phyloP scores from a whole-genome alignment of 257 asterid species.

The Nemophila menziesii region DNA sequence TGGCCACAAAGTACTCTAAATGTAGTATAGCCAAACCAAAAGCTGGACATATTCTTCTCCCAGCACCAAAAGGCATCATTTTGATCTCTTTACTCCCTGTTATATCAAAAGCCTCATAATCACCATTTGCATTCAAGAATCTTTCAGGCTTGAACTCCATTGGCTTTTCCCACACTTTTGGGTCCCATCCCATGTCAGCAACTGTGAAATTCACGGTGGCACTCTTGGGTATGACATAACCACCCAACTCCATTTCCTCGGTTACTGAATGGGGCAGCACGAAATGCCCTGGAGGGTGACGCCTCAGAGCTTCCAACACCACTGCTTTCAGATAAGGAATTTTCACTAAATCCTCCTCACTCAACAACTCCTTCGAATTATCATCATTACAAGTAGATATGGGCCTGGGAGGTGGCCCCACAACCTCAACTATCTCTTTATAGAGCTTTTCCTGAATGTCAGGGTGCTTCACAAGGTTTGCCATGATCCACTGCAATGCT shows the following conservation, averaged over 20 bases:
- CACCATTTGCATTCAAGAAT: conserved; percentile 16
- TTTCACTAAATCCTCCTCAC: conserved; percentile 42
- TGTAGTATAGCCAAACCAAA: conserved; percentile 43
- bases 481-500: conserved; percentile 60
- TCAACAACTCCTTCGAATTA: not conserved
- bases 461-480: conserved; percentile 52
- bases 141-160: conserved; percentile 69
- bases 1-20: conserved; percentile 60
- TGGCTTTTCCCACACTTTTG: conserved; percentile 54
- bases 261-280: conserved; percentile 47
- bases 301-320: conserved; percentile 48
- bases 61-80: conserved; percentile 82
- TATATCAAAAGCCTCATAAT: conserved; percentile 29
- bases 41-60: conserved; percentile 58
- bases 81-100: conserved; percentile 60
- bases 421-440: conserved; percentile 25
- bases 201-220: conserved; percentile 51
- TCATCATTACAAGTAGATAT: not conserved
- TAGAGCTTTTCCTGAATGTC: conserved; percentile 33
- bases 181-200: conserved; percentile 60
- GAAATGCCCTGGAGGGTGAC: conserved; percentile 67
- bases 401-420: conserved; percentile 11
- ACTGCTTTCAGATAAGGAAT: conserved; percentile 52
- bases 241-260: conserved; percentile 32
- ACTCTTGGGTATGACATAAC: conserved; percentile 32